These are phyloP conservation scores for Trametes pubescens DNA, from an alignment of 1,284 basidiomycete genomes.

Conservation along the genomic window DNA sequence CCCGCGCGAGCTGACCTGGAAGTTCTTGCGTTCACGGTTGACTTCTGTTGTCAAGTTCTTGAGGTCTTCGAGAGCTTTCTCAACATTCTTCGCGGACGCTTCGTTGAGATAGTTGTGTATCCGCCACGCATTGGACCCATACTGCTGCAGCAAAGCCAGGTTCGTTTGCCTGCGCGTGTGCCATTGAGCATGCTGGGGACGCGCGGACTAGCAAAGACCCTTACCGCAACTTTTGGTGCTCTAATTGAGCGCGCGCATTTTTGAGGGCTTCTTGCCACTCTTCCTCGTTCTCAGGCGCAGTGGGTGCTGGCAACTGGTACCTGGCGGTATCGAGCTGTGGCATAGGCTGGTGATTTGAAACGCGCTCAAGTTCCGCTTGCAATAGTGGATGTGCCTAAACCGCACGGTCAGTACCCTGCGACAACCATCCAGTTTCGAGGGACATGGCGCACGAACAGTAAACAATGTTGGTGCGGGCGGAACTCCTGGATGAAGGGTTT, in stretches of 20 bases:
- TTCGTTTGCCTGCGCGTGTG: constrained; percentile 74
- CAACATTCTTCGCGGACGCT: constrained; percentile 76
- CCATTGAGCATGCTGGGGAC: neutral
- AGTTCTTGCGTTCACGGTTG: constrained; percentile 87
- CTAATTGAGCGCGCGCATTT: constrained; percentile 87
- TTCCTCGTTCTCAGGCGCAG: constrained; percentile 71
- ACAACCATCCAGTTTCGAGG: neutral
- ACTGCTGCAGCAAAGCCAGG: constrained; percentile 83
- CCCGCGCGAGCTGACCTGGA: constrained; percentile 62
- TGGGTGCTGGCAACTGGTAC: constrained; percentile 80
- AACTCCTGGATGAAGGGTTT: constrained; percentile 71
- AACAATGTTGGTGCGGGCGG: constrained; percentile 76
- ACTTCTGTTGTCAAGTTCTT: constrained; percentile 82
- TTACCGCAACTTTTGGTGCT: constrained; percentile 89
- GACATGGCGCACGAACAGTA: constrained; percentile 56
- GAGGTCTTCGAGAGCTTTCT: constrained; percentile 75
- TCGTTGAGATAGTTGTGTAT: constrained; percentile 91
- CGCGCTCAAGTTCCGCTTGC: constrained; percentile 75
- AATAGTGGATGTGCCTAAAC: constrained; percentile 70
- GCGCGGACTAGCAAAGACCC: constrained; percentile 33
- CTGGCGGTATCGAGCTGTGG: constrained; percentile 81
- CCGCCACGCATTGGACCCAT: constrained; percentile 92
- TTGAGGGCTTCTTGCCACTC: constrained; percentile 83
- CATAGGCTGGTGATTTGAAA: constrained; percentile 75
- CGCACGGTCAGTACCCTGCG: neutral